phyloP scores from a whole-genome alignment of 208 protist species.

The Sergeia podlipaevii region DNA sequence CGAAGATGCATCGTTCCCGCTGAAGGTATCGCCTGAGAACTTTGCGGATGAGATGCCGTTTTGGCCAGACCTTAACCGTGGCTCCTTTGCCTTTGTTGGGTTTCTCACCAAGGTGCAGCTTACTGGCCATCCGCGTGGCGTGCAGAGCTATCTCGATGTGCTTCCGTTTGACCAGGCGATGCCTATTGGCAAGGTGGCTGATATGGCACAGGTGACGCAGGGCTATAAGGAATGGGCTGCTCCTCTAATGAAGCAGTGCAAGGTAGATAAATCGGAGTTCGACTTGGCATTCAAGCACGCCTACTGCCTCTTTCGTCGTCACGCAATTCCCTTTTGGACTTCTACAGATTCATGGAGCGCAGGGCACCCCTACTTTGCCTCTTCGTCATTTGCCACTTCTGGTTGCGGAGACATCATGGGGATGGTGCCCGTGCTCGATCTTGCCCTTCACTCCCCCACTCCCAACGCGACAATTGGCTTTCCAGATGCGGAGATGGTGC shows the following conservation, averaged over 20 bases:
- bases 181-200: slow-evolving; percentile 63
- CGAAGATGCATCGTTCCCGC: slow-evolving; percentile 50
- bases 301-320: slow-evolving; percentile 84
- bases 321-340: slow-evolving; percentile 84
- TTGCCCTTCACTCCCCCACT: slow-evolving; percentile 70
- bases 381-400: slow-evolving; percentile 40
- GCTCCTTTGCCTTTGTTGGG: slow-evolving; percentile 70
- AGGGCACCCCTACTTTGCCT: slow-evolving; percentile 75
- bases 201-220: slow-evolving; percentile 58
- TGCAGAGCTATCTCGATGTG: slow-evolving; percentile 81
- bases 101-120: slow-evolving; percentile 66
- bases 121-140: slow-evolving; percentile 60
- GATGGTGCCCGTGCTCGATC: slow-evolving; percentile 83
- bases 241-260: slow-evolving; percentile 52
- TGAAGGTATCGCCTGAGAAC: slow-evolving; percentile 65
- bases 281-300: slow-evolving; percentile 67
- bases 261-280: slow-evolving; percentile 53
- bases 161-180: slow-evolving; percentile 73
- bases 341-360: slow-evolving; percentile 36
- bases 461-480: slow-evolving; percentile 84
- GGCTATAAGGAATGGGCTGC: slow-evolving; percentile 57
- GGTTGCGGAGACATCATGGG: slow-evolving; percentile 68
- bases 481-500: slow-evolving; percentile 83
- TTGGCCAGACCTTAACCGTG: slow-evolving; percentile 70
- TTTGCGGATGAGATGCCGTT: slow-evolving; percentile 67